Conservation (phyloP, 495 filamentous ascomycete species). For the Daldinia decipiens region DNA sequence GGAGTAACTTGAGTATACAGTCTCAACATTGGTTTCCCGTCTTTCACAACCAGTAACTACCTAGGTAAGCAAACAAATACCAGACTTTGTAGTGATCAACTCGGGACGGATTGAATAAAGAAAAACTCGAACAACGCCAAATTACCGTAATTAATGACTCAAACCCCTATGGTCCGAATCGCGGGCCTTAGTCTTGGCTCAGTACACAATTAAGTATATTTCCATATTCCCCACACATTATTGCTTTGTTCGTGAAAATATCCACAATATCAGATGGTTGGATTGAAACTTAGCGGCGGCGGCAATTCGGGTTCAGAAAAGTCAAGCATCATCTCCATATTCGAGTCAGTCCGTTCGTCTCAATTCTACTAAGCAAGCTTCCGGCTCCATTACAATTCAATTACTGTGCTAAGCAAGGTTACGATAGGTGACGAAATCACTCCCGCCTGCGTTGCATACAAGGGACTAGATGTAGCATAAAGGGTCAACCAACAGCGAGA, state of each 20-base stretch:
- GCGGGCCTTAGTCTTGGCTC: constrained; percentile 29
- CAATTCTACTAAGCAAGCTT: constrained; percentile 9
- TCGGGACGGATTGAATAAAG: constrained; percentile 18
- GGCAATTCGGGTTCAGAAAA: constrained; percentile 34
- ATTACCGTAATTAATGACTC: constrained; percentile 40
- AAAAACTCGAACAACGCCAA: constrained; percentile 12
- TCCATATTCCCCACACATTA: constrained; percentile 26
- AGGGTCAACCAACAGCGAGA: constrained; percentile 19
- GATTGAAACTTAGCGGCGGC: constrained; percentile 16
- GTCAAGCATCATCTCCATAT: constrained; percentile 9
- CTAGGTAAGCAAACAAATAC: constrained; percentile 1
- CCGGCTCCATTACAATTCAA: background rate
- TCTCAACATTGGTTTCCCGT: background rate
- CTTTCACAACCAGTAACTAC: background rate
- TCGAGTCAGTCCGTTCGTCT: constrained; percentile 26
- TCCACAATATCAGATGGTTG: constrained; percentile 30
- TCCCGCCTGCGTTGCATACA: constrained; percentile 14
- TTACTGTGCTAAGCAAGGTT: background rate
- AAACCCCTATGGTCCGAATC: constrained; percentile 40
- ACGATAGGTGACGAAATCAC: constrained; percentile 4
- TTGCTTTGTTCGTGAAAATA: constrained; percentile 25
- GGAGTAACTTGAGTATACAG: background rate
- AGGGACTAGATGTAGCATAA: constrained; percentile 31
- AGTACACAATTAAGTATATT: constrained; percentile 11
- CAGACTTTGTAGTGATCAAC: background rate